These are phyloP conservation scores for Camillea tinctor DNA, from an alignment of 2,329 filamentous ascomycete genomes.

Conservation along the genomic window DNA sequence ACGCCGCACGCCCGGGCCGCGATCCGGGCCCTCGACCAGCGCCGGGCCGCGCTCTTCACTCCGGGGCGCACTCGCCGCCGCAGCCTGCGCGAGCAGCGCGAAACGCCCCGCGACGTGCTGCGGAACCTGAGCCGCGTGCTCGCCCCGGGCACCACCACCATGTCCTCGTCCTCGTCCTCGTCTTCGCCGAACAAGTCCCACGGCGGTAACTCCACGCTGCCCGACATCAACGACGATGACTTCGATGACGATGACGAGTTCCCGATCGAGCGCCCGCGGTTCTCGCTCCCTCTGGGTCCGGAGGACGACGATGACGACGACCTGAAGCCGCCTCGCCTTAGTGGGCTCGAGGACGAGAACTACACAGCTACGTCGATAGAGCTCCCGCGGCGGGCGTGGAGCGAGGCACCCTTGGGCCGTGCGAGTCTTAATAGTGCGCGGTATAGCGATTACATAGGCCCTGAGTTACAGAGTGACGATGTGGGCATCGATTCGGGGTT, in stretches of 20 bases:
- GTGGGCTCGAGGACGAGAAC: conserved; percentile 57
- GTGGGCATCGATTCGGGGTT: conserved; percentile 50
- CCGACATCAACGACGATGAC: conserved; percentile 46
- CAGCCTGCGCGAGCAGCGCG: conserved; percentile 53
- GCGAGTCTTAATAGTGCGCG: conserved; percentile 49
- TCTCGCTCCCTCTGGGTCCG: conserved; percentile 54
- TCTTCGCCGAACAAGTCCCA: conserved; percentile 35
- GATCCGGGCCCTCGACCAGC: conserved; percentile 55
- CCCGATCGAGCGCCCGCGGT: conserved; percentile 49
- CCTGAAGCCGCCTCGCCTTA: conserved; percentile 52
- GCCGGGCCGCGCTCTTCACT: conserved; percentile 59
- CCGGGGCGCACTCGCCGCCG: conserved; percentile 58
- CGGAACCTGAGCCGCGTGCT: conserved; percentile 54
- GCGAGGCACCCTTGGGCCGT: conserved; percentile 44
- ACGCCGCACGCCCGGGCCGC: conserved; percentile 64
- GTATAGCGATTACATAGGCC: conserved; percentile 49
- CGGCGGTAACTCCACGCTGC: conserved; percentile 25
- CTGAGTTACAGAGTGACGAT: conserved; percentile 39
- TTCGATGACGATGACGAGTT: conserved; percentile 51
- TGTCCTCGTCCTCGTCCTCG: conserved; percentile 44
- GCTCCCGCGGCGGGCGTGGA: conserved; percentile 52
- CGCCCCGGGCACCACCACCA: conserved; percentile 46
- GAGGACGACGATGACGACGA: conserved; percentile 50
- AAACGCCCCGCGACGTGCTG: conserved; percentile 34
- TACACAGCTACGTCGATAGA: conserved; percentile 60